These are phyloP conservation scores for Sphagnum fallax DNA, from an alignment of 228 moss, liverwort and hornwort species.

Conservation along the genomic window DNA sequence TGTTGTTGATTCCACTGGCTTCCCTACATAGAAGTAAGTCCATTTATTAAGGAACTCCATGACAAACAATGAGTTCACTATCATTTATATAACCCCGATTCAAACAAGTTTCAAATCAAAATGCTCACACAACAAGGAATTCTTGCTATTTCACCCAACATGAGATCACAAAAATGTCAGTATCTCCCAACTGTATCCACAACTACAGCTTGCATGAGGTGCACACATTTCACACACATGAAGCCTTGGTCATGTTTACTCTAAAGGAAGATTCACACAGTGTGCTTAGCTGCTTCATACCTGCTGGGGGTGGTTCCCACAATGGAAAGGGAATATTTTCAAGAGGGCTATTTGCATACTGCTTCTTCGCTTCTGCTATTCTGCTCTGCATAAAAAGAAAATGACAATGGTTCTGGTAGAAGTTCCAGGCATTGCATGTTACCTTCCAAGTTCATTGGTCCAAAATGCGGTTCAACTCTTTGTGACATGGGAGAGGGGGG, in stretches of 20 bases:
- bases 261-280: too few relatives aligned
- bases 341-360: conserved; percentile 11
- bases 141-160: too few relatives aligned
- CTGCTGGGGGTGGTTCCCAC: conserved; percentile 17
- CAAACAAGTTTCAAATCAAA: neutral
- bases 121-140: too few relatives aligned
- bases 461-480: neutral
- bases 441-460: too few relatives aligned
- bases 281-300: too few relatives aligned
- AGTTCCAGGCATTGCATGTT: neutral
- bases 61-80: neutral
- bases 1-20: conserved; percentile 26
- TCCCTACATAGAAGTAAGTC: neutral
- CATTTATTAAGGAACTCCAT: neutral
- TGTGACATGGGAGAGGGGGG: too few relatives aligned
- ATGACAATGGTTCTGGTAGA: neutral
- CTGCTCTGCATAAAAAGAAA: neutral
- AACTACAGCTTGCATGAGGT: too few relatives aligned
- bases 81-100: neutral
- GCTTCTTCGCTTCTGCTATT: conserved; percentile 13
- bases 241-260: too few relatives aligned
- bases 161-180: too few relatives aligned
- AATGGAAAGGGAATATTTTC: conserved; percentile 24
- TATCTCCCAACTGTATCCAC: too few relatives aligned
- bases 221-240: too few relatives aligned